Percentiles rank a stretch among this genome's conserved stretches.
Evolutionary conservation across 23 red algal species (phyloP).

Genomic region (Chondrus crispus): DNA sequence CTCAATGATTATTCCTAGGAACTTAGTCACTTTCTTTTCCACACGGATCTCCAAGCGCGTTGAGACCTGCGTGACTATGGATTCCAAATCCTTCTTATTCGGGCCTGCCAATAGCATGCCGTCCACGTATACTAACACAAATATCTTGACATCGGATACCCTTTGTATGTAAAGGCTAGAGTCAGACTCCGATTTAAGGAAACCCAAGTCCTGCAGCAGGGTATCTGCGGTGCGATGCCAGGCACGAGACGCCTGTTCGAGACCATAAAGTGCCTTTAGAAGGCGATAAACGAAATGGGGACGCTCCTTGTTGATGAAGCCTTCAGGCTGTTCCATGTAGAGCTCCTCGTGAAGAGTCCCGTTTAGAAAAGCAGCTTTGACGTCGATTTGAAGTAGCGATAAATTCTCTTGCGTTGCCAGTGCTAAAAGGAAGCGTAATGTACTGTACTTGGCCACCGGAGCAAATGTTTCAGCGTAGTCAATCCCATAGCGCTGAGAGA

Average conservation of each 20-base stretch:
- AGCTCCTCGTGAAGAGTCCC: too few species aligned
- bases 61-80: background rate
- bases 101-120: background rate
- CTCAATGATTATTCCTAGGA: background rate
- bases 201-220: background rate
- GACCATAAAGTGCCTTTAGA: conserved; percentile 7
- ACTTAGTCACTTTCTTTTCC: background rate
- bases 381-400: background rate
- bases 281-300: too few species aligned
- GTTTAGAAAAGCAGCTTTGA: conserved; percentile 30
- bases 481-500: background rate
- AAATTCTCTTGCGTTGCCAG: background rate
- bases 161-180: background rate
- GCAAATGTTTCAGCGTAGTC: background rate
- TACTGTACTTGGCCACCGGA: background rate
- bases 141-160: background rate
- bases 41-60: background rate
- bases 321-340: too few species aligned
- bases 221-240: background rate
- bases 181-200: background rate
- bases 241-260: background rate
- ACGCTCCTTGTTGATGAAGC: too few species aligned
- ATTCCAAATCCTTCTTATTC: background rate
- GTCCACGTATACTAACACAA: background rate
- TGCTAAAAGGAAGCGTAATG: background rate